Conservation (phyloP, 2,329 filamentous ascomycete genomes). For the Podosphaera aphanis region DNA sequence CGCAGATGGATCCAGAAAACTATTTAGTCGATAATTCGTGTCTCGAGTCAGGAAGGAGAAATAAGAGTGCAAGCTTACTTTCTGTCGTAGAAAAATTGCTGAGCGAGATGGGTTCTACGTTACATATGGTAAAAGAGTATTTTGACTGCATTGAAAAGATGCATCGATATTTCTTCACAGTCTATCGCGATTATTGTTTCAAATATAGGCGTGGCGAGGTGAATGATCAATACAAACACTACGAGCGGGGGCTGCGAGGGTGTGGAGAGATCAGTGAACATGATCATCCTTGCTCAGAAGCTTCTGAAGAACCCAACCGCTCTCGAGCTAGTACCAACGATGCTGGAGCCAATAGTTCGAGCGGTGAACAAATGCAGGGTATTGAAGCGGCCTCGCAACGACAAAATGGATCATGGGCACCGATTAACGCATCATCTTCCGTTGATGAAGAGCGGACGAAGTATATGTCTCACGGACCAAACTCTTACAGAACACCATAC, state of each 20-base stretch:
- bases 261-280: constrained; percentile 21
- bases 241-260: constrained; percentile 26
- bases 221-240: constrained; percentile 28
- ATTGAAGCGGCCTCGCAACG: constrained; percentile 10
- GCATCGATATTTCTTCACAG: constrained; percentile 26
- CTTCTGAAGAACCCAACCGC: constrained; percentile 9
- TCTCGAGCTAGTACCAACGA: constrained; percentile 14
- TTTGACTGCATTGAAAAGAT: constrained; percentile 28
- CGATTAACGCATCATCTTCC: constrained; percentile 10
- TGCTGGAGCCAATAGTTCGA: constrained; percentile 5
- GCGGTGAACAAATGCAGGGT: constrained; percentile 14
- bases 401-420: constrained; percentile 11
- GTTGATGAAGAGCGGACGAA: constrained; percentile 11
- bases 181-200: constrained; percentile 23
- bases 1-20: constrained; percentile 37
- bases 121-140: constrained; percentile 34
- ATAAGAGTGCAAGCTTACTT: constrained; percentile 8
- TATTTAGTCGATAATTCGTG: constrained; percentile 22
- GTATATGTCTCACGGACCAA: constrained; percentile 5
- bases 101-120: constrained; percentile 24
- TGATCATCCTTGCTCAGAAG: constrained; percentile 8
- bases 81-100: constrained; percentile 27
- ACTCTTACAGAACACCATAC: constrained; percentile 6
- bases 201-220: constrained; percentile 23
- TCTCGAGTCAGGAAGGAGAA: neutral